Evolutionary conservation across 2,329 filamentous ascomycete species (phyloP).

Genomic region (Clonostachys byssicola): DNA sequence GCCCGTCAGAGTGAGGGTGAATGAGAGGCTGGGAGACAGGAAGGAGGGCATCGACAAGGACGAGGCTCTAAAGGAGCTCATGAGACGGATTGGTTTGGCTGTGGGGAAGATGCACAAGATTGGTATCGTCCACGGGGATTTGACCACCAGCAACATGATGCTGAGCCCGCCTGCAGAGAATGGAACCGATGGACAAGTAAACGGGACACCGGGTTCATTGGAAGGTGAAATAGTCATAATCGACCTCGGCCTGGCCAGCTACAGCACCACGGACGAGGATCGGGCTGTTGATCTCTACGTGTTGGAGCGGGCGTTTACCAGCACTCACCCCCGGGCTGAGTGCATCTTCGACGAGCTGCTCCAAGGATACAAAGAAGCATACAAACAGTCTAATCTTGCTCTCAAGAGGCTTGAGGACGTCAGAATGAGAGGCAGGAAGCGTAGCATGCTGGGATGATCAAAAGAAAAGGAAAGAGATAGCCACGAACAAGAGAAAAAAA

Average conservation of each 20-base stretch:
- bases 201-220: slow-evolving; percentile 21
- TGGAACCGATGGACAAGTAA: slow-evolving; percentile 6
- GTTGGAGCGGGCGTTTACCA: slow-evolving; percentile 88
- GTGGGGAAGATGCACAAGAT: slow-evolving; percentile 74
- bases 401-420: slow-evolving; percentile 87
- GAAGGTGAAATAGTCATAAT: slow-evolving; percentile 83
- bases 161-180: slow-evolving; percentile 36
- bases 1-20: slow-evolving; percentile 66
- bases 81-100: slow-evolving; percentile 66
- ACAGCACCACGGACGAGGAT: slow-evolving; percentile 83
- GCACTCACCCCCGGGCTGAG: slow-evolving; percentile 87
- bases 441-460: slow-evolving; percentile 84
- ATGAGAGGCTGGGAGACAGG: slow-evolving; percentile 58
- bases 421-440: slow-evolving; percentile 88
- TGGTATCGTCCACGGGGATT: slow-evolving; percentile 90
- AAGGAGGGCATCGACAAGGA: slow-evolving; percentile 33
- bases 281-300: slow-evolving; percentile 95
- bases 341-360: slow-evolving; percentile 71
- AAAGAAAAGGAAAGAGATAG: background rate
- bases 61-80: slow-evolving; percentile 51
- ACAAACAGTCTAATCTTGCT: slow-evolving; percentile 70
- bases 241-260: slow-evolving; percentile 86
- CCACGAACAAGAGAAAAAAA: slow-evolving; percentile 6
- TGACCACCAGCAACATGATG: slow-evolving; percentile 98
- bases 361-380: slow-evolving; percentile 67